Evolutionary conservation across 257 asterid genomes (phyloP), one percentile per base, ranked within the genome.

Genomic region (Solanum commersonii): DNA sequence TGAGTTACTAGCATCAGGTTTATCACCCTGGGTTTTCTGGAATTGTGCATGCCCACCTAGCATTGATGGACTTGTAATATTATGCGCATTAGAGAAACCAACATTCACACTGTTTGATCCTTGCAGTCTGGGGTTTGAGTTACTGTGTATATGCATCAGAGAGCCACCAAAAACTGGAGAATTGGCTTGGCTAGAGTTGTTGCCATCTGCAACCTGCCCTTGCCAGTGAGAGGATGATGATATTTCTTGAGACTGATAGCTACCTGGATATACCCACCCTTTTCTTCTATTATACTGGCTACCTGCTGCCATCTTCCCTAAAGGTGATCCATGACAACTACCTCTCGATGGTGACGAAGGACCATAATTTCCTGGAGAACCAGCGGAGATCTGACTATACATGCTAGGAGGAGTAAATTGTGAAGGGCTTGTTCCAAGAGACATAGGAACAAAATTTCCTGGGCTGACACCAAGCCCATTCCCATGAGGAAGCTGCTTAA

Each of bases 401-500:
- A 96, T 92, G 90, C 95, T 93, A 42, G 98, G 99, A 92, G 99
- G 99, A 87, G 98, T 96, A 89, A 93, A 96, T 86, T 97, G 99
- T 44, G 98, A 97, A 89, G 99, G 99, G 91, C 99, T 97, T 83
- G 98, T 93, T 87, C 99, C 99, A 87, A 96, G 98, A 86, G 99
- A 96, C 99, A 96, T 95, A 4, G 98, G 98, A 40, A 93, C 92
- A 82, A 95, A 92, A 90, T 94, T 95, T 88, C 98, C 98, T 34
- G 98, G 98, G 91, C 98, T 97, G 90, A 94, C 93, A 92, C 99
- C 98, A 88, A 97, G 93, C 60, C 96, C 98, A 90, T 93, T 92
- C 88, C 93, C 96, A 72, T 93, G 98, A 34, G 98, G 90, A 29
- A 91, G 91, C 84, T 93, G 98, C 92, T 94, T 92, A 15, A 94